phyloP scores from a whole-genome alignment of 176 grass and related monocot species.

The Ensete ventricosum region DNA sequence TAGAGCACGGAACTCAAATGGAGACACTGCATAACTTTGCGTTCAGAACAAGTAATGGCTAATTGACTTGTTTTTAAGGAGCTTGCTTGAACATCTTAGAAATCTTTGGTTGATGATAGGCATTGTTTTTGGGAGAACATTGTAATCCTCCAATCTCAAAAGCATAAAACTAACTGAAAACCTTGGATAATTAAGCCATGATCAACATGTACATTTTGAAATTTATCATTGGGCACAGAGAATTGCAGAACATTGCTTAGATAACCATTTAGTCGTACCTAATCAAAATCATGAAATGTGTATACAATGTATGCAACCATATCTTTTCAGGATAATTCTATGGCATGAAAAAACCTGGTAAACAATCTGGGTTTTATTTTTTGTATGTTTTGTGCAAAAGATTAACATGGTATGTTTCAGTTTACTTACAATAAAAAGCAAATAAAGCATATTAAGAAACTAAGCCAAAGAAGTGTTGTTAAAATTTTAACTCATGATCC shows the following conservation, averaged over 20 bases:
- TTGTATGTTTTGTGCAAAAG: background rate
- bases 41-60: background rate
- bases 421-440: background rate
- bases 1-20: constrained; percentile 88
- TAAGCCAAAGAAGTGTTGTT: background rate
- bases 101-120: background rate
- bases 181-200: background rate
- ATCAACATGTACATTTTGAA: background rate
- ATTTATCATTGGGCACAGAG: background rate
- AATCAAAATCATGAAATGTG: background rate
- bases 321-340: background rate
- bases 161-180: background rate
- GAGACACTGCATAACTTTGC: constrained; percentile 40
- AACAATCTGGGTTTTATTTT: background rate
- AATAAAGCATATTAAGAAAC: background rate
- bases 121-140: background rate
- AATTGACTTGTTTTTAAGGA: too few relatives aligned
- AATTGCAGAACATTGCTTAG: too few relatives aligned
- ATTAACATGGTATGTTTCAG: background rate
- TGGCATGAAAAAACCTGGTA: background rate
- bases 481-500: background rate
- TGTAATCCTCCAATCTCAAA: background rate
- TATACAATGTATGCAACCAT: background rate
- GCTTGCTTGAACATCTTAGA: background rate
- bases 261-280: too few relatives aligned